These are phyloP conservation scores for Gleditsia sinensis DNA, from an alignment of 306 rosid genomes.

Conservation along the genomic window DNA sequence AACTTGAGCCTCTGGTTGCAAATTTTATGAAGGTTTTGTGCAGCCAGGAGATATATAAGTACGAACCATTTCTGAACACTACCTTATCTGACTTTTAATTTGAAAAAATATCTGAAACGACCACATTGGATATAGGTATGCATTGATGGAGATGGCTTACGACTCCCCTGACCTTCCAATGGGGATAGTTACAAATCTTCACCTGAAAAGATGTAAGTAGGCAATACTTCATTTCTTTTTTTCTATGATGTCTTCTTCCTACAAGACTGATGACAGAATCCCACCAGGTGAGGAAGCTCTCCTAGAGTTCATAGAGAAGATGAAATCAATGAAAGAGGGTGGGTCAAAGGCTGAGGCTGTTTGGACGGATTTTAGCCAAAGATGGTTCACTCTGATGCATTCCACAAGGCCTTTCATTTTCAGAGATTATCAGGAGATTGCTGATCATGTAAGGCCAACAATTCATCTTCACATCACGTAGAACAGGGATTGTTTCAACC, in stretches of 20 bases:
- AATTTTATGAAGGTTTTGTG: slow-evolving; percentile 80
- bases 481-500: not conserved
- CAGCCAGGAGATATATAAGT: slow-evolving; percentile 83
- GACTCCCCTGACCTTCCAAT: slow-evolving; percentile 78
- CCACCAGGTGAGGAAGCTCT: slow-evolving; percentile 72
- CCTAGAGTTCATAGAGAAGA: slow-evolving; percentile 57
- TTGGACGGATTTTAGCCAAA: slow-evolving; percentile 89
- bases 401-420: slow-evolving; percentile 81
- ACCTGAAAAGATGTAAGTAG: slow-evolving; percentile 62
- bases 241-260: not conserved
- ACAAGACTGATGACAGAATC: not conserved
- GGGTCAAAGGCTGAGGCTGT: slow-evolving; percentile 70
- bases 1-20: slow-evolving; percentile 68
- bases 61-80: slow-evolving; percentile 16
- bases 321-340: slow-evolving; percentile 61
- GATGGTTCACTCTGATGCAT: slow-evolving; percentile 87
- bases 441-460: slow-evolving; percentile 67
- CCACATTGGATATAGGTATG: slow-evolving; percentile 54
- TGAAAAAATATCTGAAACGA: not conserved
- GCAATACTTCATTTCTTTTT: not conserved
- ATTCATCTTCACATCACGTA: not conserved
- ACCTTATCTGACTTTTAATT: not conserved
- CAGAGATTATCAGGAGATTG: slow-evolving; percentile 72
- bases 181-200: slow-evolving; percentile 71
- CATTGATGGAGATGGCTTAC: slow-evolving; percentile 84